Conservation (phyloP, 2,329 filamentous ascomycete genomes). For the Colletotrichum sp. region DNA sequence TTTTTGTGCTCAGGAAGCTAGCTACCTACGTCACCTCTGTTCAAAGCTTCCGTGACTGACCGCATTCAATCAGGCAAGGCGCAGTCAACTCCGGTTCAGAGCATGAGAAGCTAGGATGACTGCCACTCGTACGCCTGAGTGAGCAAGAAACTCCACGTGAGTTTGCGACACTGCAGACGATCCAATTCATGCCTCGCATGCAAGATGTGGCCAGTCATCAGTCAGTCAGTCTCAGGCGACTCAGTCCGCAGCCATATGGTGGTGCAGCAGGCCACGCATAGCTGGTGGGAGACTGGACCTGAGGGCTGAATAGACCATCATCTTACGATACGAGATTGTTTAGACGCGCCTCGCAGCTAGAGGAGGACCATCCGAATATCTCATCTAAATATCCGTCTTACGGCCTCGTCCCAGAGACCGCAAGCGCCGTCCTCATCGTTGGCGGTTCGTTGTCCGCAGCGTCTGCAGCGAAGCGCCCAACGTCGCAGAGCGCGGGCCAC, state of each 20-base stretch:
- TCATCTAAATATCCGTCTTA: neutral
- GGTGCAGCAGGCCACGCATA: neutral
- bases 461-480: constrained; percentile 16
- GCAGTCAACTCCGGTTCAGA: neutral
- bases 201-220: neutral
- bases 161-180: neutral
- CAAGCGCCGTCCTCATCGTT: neutral
- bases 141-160: neutral
- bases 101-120: neutral
- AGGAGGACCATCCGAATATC: neutral
- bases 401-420: neutral
- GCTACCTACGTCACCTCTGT: neutral
- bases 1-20: neutral
- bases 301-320: neutral
- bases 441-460: neutral
- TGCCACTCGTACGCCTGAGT: neutral
- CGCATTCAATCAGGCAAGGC: neutral
- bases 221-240: neutral
- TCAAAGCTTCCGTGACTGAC: neutral
- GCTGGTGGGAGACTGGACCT: neutral
- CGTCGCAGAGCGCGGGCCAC: constrained; percentile 7
- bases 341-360: neutral
- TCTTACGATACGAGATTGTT: neutral
- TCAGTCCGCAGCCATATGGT: neutral
- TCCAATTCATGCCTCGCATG: neutral